Evolutionary conservation across 768 basidiomycete species (phyloP).

Genomic region (Leccinum olivaceopallidum): DNA sequence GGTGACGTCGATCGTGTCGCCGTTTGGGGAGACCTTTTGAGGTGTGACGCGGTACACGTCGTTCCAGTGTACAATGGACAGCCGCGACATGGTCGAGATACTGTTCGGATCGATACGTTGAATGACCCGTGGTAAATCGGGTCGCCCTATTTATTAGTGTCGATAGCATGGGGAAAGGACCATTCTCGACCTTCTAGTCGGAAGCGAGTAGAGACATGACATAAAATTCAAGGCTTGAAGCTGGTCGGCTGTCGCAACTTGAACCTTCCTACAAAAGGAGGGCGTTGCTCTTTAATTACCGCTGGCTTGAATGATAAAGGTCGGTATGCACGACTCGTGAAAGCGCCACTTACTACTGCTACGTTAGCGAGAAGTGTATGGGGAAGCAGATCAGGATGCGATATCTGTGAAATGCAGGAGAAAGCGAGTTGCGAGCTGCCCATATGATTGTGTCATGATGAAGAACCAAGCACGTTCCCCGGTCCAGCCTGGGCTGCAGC

Average conservation of each 20-base stretch:
- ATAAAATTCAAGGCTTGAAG: background rate
- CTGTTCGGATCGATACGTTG: background rate
- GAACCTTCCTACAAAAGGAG: background rate
- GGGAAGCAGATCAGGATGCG: background rate
- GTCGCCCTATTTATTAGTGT: constrained; percentile 2
- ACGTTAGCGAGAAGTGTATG: too few relatives aligned
- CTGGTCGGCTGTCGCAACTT: too few relatives aligned
- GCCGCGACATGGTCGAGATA: constrained; percentile 33
- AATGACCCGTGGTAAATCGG: background rate
- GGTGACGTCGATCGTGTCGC: constrained; percentile 79
- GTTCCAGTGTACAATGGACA: constrained; percentile 70
- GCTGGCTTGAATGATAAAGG: background rate
- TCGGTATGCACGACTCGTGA: too few relatives aligned
- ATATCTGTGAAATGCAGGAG: too few relatives aligned
- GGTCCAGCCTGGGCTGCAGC: too few relatives aligned
- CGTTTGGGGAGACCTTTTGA: constrained; percentile 59
- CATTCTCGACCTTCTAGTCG: background rate
- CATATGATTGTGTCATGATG: background rate
- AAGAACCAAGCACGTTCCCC: background rate
- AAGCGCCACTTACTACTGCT: too few relatives aligned
- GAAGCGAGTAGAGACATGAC: background rate
- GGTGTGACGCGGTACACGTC: constrained; percentile 82
- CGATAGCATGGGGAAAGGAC: background rate
- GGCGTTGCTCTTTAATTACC: background rate
- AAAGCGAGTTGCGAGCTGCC: background rate